A percentile compares a stretch with the other conserved stretches of the same genome.
These are phyloP conservation scores for Fragaria ananassa DNA, from an alignment of 306 rosid species.

Conservation along the genomic window DNA sequence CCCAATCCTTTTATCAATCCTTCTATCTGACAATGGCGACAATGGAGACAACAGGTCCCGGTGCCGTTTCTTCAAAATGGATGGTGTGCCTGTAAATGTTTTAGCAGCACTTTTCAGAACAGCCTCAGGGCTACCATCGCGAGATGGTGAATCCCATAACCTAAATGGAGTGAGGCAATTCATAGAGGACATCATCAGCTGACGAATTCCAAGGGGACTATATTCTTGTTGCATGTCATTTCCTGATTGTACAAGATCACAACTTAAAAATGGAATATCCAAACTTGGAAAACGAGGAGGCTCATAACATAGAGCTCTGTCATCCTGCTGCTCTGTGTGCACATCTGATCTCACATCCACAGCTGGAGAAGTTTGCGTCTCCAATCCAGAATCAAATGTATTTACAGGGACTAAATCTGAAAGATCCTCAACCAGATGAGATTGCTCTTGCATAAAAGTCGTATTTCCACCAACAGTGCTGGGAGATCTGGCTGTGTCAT, in stretches of 20 bases:
- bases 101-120: slow-evolving; percentile 84
- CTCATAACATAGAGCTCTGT: slow-evolving; percentile 76
- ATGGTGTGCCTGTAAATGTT: slow-evolving; percentile 80
- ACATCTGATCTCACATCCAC: slow-evolving; percentile 35
- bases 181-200: slow-evolving; percentile 84
- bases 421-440: slow-evolving; percentile 40
- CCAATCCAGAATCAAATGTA: slow-evolving; percentile 53
- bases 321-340: slow-evolving; percentile 49
- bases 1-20: slow-evolving; percentile 73
- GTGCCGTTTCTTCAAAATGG: slow-evolving; percentile 85
- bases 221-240: slow-evolving; percentile 92
- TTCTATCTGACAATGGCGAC: slow-evolving; percentile 86
- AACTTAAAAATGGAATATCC: slow-evolving; percentile 91
- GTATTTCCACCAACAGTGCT: slow-evolving; percentile 31
- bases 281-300: slow-evolving; percentile 95
- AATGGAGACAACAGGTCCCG: slow-evolving; percentile 82
- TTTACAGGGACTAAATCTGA: slow-evolving; percentile 67
- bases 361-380: slow-evolving; percentile 37
- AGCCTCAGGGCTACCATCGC: slow-evolving; percentile 72
- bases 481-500: slow-evolving; percentile 49
- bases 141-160: slow-evolving; percentile 90
- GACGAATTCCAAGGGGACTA: slow-evolving; percentile 97
- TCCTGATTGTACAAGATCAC: slow-evolving; percentile 84
- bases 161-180: slow-evolving; percentile 86
- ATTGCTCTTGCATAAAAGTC: slow-evolving; percentile 43